Percentiles rank a stretch among this genome's conserved stretches.
These are phyloP conservation scores for Harrya chromipes DNA, from an alignment of 768 basidiomycete species.

Conservation along the genomic window DNA sequence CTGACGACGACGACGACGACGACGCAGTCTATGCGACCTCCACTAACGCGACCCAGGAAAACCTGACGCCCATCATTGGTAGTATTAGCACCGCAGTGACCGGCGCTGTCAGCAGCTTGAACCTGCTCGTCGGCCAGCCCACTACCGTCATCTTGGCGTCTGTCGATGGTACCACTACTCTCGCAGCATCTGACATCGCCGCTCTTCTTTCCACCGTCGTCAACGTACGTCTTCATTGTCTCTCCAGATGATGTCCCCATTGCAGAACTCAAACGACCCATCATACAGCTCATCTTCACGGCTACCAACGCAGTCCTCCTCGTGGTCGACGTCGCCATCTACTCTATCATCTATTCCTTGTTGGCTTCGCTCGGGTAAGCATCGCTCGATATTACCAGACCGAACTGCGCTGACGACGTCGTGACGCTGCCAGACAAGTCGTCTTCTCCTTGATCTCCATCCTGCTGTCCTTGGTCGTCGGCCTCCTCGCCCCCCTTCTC, in stretches of 20 bases:
- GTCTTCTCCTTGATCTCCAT: constrained; percentile 5
- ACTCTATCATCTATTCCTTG: background rate
- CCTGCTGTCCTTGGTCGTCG: constrained; percentile 4
- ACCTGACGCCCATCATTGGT: background rate
- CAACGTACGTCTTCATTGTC: constrained; percentile 3
- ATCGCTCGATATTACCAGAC: background rate
- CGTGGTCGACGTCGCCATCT: constrained; percentile 7
- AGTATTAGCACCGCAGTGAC: background rate
- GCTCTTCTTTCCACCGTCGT: background rate
- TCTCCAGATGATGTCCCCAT: background rate
- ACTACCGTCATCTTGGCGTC: background rate
- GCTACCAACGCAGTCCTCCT: constrained; percentile 2
- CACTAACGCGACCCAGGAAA: background rate
- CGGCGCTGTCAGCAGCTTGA: background rate
- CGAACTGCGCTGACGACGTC: background rate
- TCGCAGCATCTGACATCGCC: constrained; percentile 5
- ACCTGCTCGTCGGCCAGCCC: background rate
- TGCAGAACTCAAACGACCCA: background rate
- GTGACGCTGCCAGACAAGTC: background rate
- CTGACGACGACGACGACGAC: background rate
- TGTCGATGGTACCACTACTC: background rate
- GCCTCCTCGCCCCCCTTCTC: constrained; percentile 4
- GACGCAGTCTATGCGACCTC: constrained; percentile 7
- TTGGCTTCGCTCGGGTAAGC: constrained; percentile 3
- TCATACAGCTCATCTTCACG: constrained; percentile 10